phyloP scores from a whole-genome alignment of 2,329 filamentous ascomycete species.

The Aspergillus unguis region DNA sequence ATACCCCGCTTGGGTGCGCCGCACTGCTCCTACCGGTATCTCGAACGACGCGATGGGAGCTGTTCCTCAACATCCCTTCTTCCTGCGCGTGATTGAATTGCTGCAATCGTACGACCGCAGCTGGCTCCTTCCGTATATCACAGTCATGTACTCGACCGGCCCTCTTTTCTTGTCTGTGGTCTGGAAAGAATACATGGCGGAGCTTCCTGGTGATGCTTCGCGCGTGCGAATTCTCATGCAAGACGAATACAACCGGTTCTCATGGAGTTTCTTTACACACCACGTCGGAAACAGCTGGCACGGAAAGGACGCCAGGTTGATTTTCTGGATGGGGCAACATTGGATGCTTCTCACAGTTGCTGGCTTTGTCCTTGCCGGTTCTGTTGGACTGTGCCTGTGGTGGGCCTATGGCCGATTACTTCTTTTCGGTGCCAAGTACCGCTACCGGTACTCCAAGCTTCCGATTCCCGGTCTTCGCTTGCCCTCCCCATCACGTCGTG shows the following conservation, averaged over 20 bases:
- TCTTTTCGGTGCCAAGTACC: conserved; percentile 40
- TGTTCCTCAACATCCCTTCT: conserved; percentile 70
- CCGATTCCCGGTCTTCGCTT: conserved; percentile 26
- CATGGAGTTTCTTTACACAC: conserved; percentile 70
- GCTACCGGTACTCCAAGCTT: conserved; percentile 37
- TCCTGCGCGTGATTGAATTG: conserved; percentile 64
- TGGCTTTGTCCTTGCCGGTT: conserved; percentile 49
- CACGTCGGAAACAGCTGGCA: conserved; percentile 65
- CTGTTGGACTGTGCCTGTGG: conserved; percentile 49
- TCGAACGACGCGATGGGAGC: conserved; percentile 78
- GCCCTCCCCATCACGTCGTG: conserved; percentile 34
- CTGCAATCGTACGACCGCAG: conserved; percentile 65
- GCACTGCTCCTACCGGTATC: conserved; percentile 72
- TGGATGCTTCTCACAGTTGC: conserved; percentile 54
- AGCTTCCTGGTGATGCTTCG: conserved; percentile 41
- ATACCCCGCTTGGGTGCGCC: conserved; percentile 68
- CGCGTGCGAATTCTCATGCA: conserved; percentile 66
- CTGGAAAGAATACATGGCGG: conserved; percentile 68
- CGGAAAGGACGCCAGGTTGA: conserved; percentile 59
- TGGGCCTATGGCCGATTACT: conserved; percentile 50
- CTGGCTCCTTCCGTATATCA: conserved; percentile 70
- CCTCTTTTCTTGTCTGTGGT: conserved; percentile 72
- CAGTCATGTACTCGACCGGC: conserved; percentile 75
- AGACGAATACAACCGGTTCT: conserved; percentile 64
- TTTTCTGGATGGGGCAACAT: conserved; percentile 62